Conservation (phyloP, 345 rosid species). For the Pugionium dolabratum region DNA sequence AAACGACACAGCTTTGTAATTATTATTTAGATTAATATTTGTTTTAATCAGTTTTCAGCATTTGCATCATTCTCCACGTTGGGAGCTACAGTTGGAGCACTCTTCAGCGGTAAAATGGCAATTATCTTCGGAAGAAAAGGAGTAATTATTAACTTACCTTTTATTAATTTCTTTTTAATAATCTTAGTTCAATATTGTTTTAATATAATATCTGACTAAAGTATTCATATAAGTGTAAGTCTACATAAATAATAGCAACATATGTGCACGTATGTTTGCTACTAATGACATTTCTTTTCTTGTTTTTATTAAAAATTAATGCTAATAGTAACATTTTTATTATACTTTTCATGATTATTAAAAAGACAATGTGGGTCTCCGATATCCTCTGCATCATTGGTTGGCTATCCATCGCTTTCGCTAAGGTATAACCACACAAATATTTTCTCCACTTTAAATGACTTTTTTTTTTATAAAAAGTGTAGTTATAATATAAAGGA, state of each 20-base stretch:
- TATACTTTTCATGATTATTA: not conserved
- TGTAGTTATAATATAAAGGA: too few relatives aligned
- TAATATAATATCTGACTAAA: too few relatives aligned
- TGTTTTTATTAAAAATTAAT: too few relatives aligned
- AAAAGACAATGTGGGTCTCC: constrained; percentile 48
- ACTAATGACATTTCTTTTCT: not conserved
- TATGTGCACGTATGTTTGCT: not conserved
- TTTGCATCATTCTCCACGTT: constrained; percentile 39
- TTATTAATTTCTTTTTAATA: too few relatives aligned
- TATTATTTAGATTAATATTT: too few relatives aligned
- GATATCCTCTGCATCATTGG: constrained; percentile 46
- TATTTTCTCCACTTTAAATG: not conserved
- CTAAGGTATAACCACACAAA: constrained; percentile 44
- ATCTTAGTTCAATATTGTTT: too few relatives aligned
- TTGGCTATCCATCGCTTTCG: constrained; percentile 54
- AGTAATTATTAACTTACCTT: constrained; percentile 24
- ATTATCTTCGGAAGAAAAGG: constrained; percentile 41
- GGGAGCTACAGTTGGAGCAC: constrained; percentile 43
- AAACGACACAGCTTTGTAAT: too few relatives aligned
- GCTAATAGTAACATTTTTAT: not conserved
- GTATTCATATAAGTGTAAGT: too few relatives aligned
- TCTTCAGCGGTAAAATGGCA: constrained; percentile 40
- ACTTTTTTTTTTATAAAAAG: not conserved
- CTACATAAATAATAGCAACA: too few relatives aligned
- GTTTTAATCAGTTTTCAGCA: constrained; percentile 33